phyloP scores from a whole-genome alignment of 345 rosid species.

The Reutealis trisperma region DNA sequence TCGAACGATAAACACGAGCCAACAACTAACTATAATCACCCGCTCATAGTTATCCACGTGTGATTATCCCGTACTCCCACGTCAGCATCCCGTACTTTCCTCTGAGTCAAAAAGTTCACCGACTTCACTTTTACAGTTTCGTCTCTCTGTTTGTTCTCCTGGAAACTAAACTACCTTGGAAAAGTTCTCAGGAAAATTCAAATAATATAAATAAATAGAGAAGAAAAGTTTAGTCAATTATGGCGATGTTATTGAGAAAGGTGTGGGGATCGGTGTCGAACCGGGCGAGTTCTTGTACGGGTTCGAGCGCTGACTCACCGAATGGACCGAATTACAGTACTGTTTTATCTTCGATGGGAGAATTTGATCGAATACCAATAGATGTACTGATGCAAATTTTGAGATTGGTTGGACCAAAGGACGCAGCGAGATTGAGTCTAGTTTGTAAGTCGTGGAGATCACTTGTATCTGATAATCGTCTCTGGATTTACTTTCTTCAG shows the following conservation, averaged over 20 bases:
- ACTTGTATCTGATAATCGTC: constrained; percentile 54
- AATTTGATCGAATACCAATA: constrained; percentile 57
- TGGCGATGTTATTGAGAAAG: constrained; percentile 48
- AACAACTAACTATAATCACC: not conserved
- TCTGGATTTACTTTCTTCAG: constrained; percentile 72
- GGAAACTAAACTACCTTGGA: not conserved
- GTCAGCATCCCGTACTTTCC: not conserved
- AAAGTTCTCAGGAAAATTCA: not conserved
- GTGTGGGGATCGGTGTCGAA: constrained; percentile 47
- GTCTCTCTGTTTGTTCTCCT: not conserved
- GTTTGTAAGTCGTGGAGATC: constrained; percentile 51
- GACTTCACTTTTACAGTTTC: not conserved
- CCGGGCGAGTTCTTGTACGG: constrained; percentile 24
- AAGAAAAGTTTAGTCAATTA: not conserved
- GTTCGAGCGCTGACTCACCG: constrained; percentile 3
- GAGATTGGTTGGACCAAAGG: constrained; percentile 60
- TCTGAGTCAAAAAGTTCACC: not conserved
- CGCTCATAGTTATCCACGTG: not conserved
- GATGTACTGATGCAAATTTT: constrained; percentile 69
- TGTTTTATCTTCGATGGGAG: constrained; percentile 47
- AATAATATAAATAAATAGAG: not conserved
- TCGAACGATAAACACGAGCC: not conserved
- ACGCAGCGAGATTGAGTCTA: constrained; percentile 48
- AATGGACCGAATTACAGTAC: constrained; percentile 7
- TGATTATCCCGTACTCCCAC: not conserved